Evolutionary conservation across 129 eudicot species (phyloP), one percentile per base, ranked within the genome.

Genomic region (Centaurea solstitialis): DNA sequence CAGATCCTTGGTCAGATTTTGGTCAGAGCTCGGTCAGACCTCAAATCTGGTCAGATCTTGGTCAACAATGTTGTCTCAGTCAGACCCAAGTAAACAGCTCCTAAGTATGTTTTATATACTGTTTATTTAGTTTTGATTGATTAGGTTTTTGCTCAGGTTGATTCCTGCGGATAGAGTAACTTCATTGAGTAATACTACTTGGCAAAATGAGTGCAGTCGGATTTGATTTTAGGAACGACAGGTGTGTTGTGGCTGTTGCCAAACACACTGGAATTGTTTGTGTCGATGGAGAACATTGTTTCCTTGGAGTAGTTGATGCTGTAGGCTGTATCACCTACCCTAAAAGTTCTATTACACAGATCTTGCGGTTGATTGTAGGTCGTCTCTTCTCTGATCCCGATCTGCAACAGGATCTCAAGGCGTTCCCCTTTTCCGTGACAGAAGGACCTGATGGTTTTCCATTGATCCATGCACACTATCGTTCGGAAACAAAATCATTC

Each of bases 241-340:
- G 92, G 62, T 80, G 97, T 71, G 98, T 92, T 61, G 98, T 92
- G 71, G 97, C 97, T 15, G 96, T 94, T 80, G 98, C 98, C 57
- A 90, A 97, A 57, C 97, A 88, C 67, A 86, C 95, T 13, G 98
- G 95, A 0, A 93, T 93, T 71, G 94, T 74, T 93, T 93, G 84
- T 20, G 88, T 91, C 41, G 82, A 90, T 28, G 97, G 91, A 17
- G 97, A 91, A 70, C 96, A 91, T 76, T 83, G 91, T 0, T 91
- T 88, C 72, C 89, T 91, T 85, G 96, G 91, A 43, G 88, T 89
- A 0, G 96, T 89, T 0, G 88, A 91, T 45, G 92, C 88, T 47
- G 88, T 92, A 3, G 61, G n/a, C n/a, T n/a, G n/a, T 92, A 71
- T 85, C 88, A 87, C 83, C 90, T 89, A 91, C 69, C 96, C 93